Percentiles rank a stretch among this genome's conserved stretches.
These are phyloP conservation scores for Mortierella alpina DNA, from an alignment of 192 early-diverging fungal species.

Conservation along the genomic window DNA sequence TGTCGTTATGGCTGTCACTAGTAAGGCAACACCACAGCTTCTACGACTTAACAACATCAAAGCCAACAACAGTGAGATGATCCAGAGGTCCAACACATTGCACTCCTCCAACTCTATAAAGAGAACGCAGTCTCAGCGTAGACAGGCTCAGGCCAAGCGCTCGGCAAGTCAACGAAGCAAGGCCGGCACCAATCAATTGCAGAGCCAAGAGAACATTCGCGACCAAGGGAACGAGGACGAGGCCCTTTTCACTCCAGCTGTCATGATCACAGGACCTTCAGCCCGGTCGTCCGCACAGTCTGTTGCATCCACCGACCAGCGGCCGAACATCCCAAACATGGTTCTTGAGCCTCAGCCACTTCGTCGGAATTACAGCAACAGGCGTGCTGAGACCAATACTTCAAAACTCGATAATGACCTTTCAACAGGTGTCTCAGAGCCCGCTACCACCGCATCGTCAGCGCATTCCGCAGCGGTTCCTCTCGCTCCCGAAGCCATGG, in stretches of 20 bases:
- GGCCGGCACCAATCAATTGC: background rate
- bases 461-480: background rate
- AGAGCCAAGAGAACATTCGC: background rate
- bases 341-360: conserved; percentile 41
- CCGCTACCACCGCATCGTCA: conserved; percentile 5
- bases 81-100: conserved; percentile 38
- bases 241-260: conserved; percentile 20
- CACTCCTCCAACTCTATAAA: conserved; percentile 44
- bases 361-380: conserved; percentile 3
- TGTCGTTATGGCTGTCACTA: conserved; percentile 21
- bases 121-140: conserved; percentile 20
- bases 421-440: background rate
- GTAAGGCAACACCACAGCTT: conserved; percentile 27
- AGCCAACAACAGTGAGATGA: conserved; percentile 25
- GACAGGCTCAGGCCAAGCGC: conserved; percentile 2
- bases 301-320: background rate
- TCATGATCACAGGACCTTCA: conserved; percentile 43
- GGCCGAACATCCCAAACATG: conserved; percentile 14
- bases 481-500: background rate
- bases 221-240: background rate
- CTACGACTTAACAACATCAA: conserved; percentile 30
- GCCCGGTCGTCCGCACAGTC: conserved; percentile 50
- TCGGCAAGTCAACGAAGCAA: background rate
- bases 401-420: too few species aligned
- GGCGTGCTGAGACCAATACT: too few species aligned